A percentile compares a stretch with the other conserved stretches of the same genome.
phyloP scores from a whole-genome alignment of 768 basidiomycete genomes.

The Collybiopsis confluens region DNA sequence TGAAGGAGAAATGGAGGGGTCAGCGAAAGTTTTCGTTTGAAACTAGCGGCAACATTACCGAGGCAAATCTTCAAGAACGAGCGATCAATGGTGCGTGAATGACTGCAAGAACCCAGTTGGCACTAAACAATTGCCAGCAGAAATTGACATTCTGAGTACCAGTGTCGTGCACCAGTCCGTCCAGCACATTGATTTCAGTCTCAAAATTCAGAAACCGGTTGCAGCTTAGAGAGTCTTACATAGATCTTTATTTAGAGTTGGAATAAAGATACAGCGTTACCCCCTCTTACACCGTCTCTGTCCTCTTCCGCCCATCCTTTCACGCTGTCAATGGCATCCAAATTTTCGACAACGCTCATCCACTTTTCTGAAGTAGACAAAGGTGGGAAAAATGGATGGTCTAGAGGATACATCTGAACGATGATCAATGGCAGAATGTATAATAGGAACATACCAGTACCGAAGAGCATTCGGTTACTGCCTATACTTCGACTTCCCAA shows the following conservation, averaged over 20 bases:
- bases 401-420: slow-evolving; percentile 19
- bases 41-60: slow-evolving; percentile 93
- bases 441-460: slow-evolving; percentile 35
- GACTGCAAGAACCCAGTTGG: background rate
- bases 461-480: slow-evolving; percentile 66
- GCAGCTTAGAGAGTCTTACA: slow-evolving; percentile 10
- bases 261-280: slow-evolving; percentile 73
- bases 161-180: slow-evolving; percentile 89
- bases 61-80: slow-evolving; percentile 73
- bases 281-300: slow-evolving; percentile 62
- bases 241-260: slow-evolving; percentile 28
- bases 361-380: slow-evolving; percentile 64
- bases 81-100: slow-evolving; percentile 70
- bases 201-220: slow-evolving; percentile 83
- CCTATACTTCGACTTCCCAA: slow-evolving; percentile 39
- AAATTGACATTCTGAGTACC: slow-evolving; percentile 93
- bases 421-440: no score
- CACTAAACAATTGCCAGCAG: slow-evolving; percentile 32
- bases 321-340: slow-evolving; percentile 71
- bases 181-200: slow-evolving; percentile 92
- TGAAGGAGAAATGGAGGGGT: slow-evolving; percentile 79
- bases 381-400: slow-evolving; percentile 91
- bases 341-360: slow-evolving; percentile 82
- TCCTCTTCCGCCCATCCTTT: slow-evolving; percentile 56
- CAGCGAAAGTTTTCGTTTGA: slow-evolving; percentile 86